These are phyloP conservation scores for Kwoniella botswanensis DNA, from an alignment of 768 basidiomycete species.

Conservation along the genomic window DNA sequence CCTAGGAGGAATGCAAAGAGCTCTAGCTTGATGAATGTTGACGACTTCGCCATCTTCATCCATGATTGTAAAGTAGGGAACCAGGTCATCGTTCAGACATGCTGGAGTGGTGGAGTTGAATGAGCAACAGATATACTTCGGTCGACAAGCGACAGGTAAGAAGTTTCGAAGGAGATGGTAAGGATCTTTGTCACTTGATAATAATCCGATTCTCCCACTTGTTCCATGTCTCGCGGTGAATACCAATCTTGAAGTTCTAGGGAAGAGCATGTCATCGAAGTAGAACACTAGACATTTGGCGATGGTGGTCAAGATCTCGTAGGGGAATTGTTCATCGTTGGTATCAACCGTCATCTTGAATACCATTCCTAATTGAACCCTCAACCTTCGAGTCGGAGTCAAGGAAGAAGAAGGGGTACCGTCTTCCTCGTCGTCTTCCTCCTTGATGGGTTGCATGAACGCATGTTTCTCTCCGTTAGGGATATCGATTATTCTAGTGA, in stretches of 20 bases:
- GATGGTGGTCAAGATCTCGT: neutral
- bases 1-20: neutral
- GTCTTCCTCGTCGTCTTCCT: neutral
- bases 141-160: conserved; percentile 10
- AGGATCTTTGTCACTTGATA: neutral
- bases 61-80: neutral
- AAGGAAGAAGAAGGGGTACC: neutral
- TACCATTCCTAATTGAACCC: neutral
- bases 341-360: conserved; percentile 18
- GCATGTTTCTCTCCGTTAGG: neutral
- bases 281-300: neutral
- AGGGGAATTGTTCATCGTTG: neutral
- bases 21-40: conserved; percentile 13
- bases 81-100: neutral
- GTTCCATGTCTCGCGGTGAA: conserved; percentile 9
- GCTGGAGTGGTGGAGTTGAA: neutral
- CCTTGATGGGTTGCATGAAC: conserved; percentile 11
- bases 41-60: neutral
- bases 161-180: conserved; percentile 6
- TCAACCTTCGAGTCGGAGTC: conserved; percentile 3
- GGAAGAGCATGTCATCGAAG: conserved; percentile 6
- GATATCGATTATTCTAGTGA: conserved; percentile 2
- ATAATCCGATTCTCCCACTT: neutral
- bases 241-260: neutral
- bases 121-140: conserved; percentile 6